phyloP scores from a whole-genome alignment of 495 filamentous ascomycete species.

The Viridothelium virens region DNA sequence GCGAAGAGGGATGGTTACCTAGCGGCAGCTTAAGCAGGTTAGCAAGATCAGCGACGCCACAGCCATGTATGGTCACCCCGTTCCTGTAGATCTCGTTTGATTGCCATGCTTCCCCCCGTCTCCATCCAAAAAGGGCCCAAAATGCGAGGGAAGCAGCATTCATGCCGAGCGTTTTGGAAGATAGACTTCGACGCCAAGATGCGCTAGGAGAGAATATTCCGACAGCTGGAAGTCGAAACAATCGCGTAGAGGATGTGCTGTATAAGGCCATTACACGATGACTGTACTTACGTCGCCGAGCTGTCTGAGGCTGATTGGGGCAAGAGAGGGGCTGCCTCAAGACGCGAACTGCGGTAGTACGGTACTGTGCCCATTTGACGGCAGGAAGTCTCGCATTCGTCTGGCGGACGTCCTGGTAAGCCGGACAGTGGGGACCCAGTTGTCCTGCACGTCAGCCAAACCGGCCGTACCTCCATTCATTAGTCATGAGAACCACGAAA shows the following conservation, averaged over 20 bases:
- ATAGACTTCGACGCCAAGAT: background rate
- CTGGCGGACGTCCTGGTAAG: too few relatives aligned
- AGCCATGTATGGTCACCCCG: constrained; percentile 1
- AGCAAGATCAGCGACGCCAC: background rate
- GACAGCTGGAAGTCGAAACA: background rate
- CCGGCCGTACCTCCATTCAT: background rate
- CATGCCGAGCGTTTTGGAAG: background rate
- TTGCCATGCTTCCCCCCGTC: background rate
- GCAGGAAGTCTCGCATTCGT: too few relatives aligned
- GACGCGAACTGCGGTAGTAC: background rate
- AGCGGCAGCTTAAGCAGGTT: background rate
- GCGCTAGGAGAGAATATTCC: background rate
- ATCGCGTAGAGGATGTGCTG: too few relatives aligned
- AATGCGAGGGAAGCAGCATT: background rate
- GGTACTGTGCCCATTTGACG: too few relatives aligned
- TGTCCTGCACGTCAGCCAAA: background rate
- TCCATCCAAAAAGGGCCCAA: background rate
- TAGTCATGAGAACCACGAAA: background rate
- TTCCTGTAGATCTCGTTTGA: constrained; percentile 3
- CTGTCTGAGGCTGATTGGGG: too few relatives aligned
- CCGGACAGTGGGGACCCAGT: background rate
- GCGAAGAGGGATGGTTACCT: background rate
- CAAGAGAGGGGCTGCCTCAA: background rate
- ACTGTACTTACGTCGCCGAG: too few relatives aligned
- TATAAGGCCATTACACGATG: too few relatives aligned